Percentiles rank a stretch among this genome's conserved stretches.
phyloP scores from a whole-genome alignment of 1,284 basidiomycete species.

The Ganoderma sinense region DNA sequence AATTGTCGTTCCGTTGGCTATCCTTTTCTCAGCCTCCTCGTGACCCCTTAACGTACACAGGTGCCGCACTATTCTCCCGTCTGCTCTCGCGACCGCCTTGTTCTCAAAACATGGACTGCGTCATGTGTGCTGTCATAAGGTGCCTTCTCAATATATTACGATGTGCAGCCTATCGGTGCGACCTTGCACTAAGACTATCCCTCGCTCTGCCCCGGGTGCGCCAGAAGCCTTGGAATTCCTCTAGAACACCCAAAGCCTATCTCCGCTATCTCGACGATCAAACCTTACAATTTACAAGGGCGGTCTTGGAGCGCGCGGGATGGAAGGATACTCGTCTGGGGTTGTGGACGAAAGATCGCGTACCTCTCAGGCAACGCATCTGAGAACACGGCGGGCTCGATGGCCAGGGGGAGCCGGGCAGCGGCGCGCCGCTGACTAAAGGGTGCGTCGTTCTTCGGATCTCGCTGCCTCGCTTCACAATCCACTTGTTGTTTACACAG shows the following conservation, averaged over 20 bases:
- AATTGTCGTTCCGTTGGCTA: background rate
- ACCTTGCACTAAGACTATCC: background rate
- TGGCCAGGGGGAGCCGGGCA: background rate
- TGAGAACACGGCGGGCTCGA: background rate
- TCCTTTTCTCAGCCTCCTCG: background rate
- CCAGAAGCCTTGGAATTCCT: background rate
- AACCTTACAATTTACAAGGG: constrained; percentile 6
- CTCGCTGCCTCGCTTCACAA: background rate
- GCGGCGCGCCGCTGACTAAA: background rate
- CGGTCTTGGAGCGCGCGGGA: background rate
- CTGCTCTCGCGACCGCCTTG: background rate
- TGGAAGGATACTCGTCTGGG: background rate
- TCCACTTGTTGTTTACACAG: background rate
- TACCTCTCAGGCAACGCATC: background rate
- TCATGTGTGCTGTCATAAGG: constrained; percentile 2
- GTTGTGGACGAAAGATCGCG: background rate
- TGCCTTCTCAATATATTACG: background rate
- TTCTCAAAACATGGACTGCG: background rate
- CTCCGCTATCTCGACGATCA: constrained; percentile 4
- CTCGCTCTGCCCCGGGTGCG: background rate
- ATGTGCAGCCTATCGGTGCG: background rate
- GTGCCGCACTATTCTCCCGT: background rate
- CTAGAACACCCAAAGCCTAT: constrained; percentile 1
- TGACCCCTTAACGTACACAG: background rate
- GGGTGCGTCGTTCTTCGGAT: background rate